Base-by-base conservation (phyloP, 768 basidiomycete species). In the Kwoniella dendrophila region DNA sequence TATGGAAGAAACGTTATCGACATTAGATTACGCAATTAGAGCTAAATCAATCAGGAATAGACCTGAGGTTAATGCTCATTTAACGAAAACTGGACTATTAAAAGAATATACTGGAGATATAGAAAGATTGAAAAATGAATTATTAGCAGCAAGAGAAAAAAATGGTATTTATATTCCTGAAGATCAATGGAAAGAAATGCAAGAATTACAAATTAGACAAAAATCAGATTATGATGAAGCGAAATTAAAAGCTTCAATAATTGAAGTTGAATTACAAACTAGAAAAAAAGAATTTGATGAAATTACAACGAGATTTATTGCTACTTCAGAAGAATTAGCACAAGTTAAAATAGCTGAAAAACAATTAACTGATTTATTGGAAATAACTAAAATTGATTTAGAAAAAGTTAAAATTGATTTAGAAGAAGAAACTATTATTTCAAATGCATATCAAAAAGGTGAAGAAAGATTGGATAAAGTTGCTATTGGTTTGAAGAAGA, bases 1-100 rank as follows among this genome's bases (percentile, higher is more conserved):
- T 75, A 85, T 95, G 81, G 96, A 99, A 79, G 96, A 98, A 80
- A 98, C 96, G 0, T 85, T 96, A 20, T 96, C 94, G 2, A 99
- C 96, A 0, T 87, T 99, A 44, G 93, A 97, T 77, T 99, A 99
- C 70, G 95, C 96, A 30, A 85, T 92, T 47, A 87, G 91, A 26
- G 96, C 96, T 29, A 97, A 95, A 77, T 90, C 90, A 26, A 98
- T 99, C 73, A 86, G 87, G 52, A 98, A 98, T 81, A 88, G 89
- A 70, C 96, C 96, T 7, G 94, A 98, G 78, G 80, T 96, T 38
- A 98, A 98, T 79, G 90, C 92, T 74, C 88, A 92, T 48, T 89
- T 96, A 86, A 92, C 91, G 8, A 87, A 92, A 48, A 90, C 92
- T 63, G 86, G 91, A 0, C 86, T 98, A 50, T 81, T 99, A 47